Conservation (phyloP, 2,329 filamentous ascomycete genomes). For the Ilyonectria robusta region DNA sequence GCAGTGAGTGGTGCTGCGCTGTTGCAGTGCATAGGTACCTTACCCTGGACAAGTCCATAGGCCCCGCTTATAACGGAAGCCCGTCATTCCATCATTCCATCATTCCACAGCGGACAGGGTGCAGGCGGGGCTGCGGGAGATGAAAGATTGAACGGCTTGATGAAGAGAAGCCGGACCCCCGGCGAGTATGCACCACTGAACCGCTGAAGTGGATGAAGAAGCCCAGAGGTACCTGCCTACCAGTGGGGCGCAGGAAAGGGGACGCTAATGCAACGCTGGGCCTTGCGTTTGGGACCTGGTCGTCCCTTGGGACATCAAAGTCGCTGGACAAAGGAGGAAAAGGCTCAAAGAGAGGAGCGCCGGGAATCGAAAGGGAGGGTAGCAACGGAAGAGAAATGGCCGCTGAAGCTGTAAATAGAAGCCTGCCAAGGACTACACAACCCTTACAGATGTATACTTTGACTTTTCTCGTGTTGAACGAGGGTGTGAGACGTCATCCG, state of each 20-base stretch:
- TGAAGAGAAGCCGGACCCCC: not conserved
- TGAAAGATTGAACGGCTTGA: conserved; percentile 2
- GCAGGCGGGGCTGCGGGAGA: not conserved
- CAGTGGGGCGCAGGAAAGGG: not conserved
- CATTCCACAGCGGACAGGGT: conserved; percentile 4
- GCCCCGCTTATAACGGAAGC: not conserved
- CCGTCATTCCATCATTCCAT: conserved; percentile 5
- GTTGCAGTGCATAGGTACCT: not conserved
- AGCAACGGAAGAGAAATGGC: not conserved
- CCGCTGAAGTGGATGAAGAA: not conserved
- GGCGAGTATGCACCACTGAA: not conserved
- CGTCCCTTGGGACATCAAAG: not conserved
- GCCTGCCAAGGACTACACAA: not conserved
- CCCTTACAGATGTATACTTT: not conserved
- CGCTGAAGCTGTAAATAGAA: conserved; percentile 7
- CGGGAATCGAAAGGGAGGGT: not conserved
- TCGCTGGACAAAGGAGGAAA: not conserved
- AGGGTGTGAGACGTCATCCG: conserved; percentile 1
- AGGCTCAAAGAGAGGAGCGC: not conserved
- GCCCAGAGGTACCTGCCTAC: not conserved
- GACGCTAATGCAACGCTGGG: not conserved
- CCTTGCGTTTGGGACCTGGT: not conserved
- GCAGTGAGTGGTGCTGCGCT: not conserved
- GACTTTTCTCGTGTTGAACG: conserved; percentile 4
- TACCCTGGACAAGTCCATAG: not conserved